phyloP scores from a whole-genome alignment of 1,284 basidiomycete genomes.

The Termitomyces sp. region DNA sequence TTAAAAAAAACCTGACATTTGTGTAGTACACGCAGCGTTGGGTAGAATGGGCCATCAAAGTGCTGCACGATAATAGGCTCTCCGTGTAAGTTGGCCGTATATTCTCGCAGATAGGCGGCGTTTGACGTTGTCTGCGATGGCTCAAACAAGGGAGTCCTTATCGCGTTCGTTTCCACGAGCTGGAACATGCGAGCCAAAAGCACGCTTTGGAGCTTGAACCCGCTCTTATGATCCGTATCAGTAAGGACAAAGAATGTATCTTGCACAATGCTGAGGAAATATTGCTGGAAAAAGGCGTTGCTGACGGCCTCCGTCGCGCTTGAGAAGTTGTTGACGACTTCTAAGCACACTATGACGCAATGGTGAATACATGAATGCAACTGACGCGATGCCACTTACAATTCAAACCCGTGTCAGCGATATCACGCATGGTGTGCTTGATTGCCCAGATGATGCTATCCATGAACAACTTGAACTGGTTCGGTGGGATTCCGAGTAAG shows the following conservation, averaged over 20 bases:
- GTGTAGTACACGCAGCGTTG: conserved; percentile 85
- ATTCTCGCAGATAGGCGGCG: conserved; percentile 80
- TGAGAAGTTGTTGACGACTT: conserved; percentile 96
- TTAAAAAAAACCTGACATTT: no score
- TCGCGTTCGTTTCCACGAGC: conserved; percentile 80
- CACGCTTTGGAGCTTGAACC: conserved; percentile 87
- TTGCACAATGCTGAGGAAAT: conserved; percentile 89
- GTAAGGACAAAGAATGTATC: conserved; percentile 98
- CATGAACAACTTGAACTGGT: conserved; percentile 97
- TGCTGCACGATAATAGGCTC: conserved; percentile 96
- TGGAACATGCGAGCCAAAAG: conserved; percentile 94
- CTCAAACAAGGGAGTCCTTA: conserved; percentile 86
- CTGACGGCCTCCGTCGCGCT: conserved; percentile 70
- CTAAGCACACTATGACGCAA: conserved; percentile 71
- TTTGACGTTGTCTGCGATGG: conserved; percentile 76
- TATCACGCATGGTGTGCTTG: conserved; percentile 99
- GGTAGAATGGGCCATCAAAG: conserved; percentile 90
- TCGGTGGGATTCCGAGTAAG: conserved; percentile 81
- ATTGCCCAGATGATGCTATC: conserved; percentile 99
- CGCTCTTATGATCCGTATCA: conserved; percentile 98
- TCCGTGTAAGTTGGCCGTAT: conserved; percentile 81
- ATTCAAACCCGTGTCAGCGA: conserved; percentile 91
- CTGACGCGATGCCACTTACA: conserved; percentile 45
- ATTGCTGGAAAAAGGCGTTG: conserved; percentile 73
- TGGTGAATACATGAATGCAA: conserved; percentile 16